Evolutionary conservation across 2,329 filamentous ascomycete genomes (phyloP).

Genomic region (Penicillium sp.): DNA sequence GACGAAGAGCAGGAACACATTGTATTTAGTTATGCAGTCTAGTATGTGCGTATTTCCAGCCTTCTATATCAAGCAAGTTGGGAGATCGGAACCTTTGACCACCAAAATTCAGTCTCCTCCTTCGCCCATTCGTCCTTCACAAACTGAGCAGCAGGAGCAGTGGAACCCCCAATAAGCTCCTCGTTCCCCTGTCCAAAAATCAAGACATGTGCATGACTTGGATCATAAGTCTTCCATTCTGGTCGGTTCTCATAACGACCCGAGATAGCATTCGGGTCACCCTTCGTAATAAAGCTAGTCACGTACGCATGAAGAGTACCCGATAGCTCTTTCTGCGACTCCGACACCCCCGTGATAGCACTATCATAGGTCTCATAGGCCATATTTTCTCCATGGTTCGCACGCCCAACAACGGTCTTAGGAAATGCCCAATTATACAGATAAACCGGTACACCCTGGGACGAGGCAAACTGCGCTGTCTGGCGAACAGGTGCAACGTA

Average conservation of each 20-base stretch:
- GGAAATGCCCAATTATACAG: constrained; percentile 58
- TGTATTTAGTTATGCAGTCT: background rate
- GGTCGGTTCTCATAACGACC: constrained; percentile 34
- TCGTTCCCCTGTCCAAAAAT: constrained; percentile 52
- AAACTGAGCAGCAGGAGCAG: constrained; percentile 43
- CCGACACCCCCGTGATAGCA: constrained; percentile 35
- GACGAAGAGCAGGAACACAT: background rate
- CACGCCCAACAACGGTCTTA: constrained; percentile 45
- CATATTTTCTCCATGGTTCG: constrained; percentile 53
- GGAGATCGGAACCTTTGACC: constrained; percentile 31
- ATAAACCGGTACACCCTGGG: constrained; percentile 44
- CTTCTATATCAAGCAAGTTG: constrained; percentile 17
- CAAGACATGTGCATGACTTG: constrained; percentile 40
- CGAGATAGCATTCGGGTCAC: constrained; percentile 45
- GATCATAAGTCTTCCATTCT: constrained; percentile 38
- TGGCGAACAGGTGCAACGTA: constrained; percentile 52
- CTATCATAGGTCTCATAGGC: constrained; percentile 49
- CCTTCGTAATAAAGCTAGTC: constrained; percentile 50
- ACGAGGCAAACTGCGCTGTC: constrained; percentile 43
- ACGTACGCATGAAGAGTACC: constrained; percentile 50
- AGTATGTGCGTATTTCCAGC: background rate
- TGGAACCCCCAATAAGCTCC: constrained; percentile 48
- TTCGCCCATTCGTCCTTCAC: constrained; percentile 44
- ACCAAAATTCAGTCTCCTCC: constrained; percentile 52
- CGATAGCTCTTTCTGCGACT: constrained; percentile 45